These are phyloP conservation scores for Spathaspora arborariae DNA, from an alignment of 805 yeast species.

Conservation along the genomic window DNA sequence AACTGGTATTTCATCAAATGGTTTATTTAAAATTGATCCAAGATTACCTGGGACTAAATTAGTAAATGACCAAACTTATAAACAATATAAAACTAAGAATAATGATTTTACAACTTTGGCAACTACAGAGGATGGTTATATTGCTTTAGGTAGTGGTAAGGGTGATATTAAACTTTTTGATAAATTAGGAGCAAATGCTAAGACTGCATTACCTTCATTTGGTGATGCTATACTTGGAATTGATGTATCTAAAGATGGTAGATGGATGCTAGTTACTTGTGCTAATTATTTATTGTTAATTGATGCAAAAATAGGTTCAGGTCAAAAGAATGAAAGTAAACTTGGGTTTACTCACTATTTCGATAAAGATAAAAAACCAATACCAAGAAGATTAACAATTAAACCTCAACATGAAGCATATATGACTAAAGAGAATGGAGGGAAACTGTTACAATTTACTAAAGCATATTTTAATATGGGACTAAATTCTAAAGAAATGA, in stretches of 20 bases:
- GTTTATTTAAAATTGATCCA: conserved; percentile 78
- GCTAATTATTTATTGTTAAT: conserved; percentile 64
- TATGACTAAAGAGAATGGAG: conserved; percentile 49
- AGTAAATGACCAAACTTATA: conserved; percentile 43
- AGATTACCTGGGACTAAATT: conserved; percentile 56
- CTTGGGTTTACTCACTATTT: conserved; percentile 66
- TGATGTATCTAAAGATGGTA: conserved; percentile 75
- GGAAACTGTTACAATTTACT: conserved; percentile 54
- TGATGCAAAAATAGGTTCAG: conserved; percentile 61
- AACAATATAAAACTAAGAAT: conserved; percentile 48
- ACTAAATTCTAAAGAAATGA: conserved; percentile 56
- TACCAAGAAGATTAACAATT: conserved; percentile 63
- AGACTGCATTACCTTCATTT: conserved; percentile 74
- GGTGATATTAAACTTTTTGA: conserved; percentile 80
- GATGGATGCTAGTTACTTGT: conserved; percentile 80
- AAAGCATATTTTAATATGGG: conserved; percentile 78
- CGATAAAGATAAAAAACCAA: conserved; percentile 61
- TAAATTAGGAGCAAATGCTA: conserved; percentile 69
- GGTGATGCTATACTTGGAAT: conserved; percentile 71
- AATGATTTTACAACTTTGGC: conserved; percentile 54
- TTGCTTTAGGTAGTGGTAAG: conserved; percentile 70
- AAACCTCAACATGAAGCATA: conserved; percentile 69
- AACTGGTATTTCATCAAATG: conserved; percentile 61
- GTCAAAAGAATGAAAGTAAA: conserved; percentile 51
- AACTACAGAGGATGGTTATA: conserved; percentile 68